Evolutionary conservation across 805 yeast species (phyloP), one percentile per base, ranked within the genome.

Genomic region (Pichia heedii): DNA sequence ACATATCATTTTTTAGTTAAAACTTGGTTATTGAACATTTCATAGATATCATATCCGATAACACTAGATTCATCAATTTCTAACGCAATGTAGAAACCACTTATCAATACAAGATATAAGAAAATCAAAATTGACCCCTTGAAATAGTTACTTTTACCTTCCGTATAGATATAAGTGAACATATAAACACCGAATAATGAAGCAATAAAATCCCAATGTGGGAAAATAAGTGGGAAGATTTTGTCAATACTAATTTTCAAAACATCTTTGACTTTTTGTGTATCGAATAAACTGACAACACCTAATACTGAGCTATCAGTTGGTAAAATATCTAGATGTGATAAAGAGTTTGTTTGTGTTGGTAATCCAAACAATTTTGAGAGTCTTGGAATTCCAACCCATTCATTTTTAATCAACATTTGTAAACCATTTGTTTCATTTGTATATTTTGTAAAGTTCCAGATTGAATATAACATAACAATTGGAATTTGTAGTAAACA

Each of bases 131-230:
- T 86, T 15, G 89, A 81, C 2, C 98, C 97, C 62, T 93, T 93
- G 73, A 93, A 90, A 61, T 93, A 93, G 60, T 93, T 93, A 26
- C 95, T 83, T 58, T 89, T 88, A 2, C 98, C 98, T 59, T 93
- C 98, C 0, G 96, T 95, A 61, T 93, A 93, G 44, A 93, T 77
- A 62, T 93, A 90, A 1, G 95, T 84, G 69, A 87, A 90, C 62
- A 93, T 67, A 48, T 87, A 86, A 44, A 90, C 93, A 44, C 96
- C 82, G 29, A 85, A 76, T 46, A 88, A 71, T 11, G 86, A 77
- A 2, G 95, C 95, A 52, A 88, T 74, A 40, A 90, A 73, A 61
- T 93, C 98, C 97, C 97, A 93, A 47, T 86, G 75, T 7, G 98
- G 97, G 69, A 93, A 93, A 4, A 93, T 79, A 51, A 93, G 68